A percentile compares a stretch with the other conserved stretches of the same genome.
Conservation (phyloP, 2,329 filamentous ascomycete genomes). For the Ascosphaera aggregata region DNA sequence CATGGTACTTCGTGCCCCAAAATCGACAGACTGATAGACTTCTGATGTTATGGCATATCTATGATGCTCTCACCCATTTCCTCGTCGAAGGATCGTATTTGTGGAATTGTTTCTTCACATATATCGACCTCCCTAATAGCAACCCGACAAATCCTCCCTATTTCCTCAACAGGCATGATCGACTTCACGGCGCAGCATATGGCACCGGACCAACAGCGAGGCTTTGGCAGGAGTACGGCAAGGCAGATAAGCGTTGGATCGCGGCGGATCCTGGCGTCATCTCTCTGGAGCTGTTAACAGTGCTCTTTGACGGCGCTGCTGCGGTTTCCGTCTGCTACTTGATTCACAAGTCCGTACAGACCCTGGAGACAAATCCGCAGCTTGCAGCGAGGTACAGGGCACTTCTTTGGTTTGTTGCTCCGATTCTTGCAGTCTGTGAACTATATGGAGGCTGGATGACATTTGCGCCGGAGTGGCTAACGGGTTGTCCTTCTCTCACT, state of each 20-base stretch:
- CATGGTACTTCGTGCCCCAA: slow-evolving; percentile 27
- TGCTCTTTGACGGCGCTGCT: slow-evolving; percentile 33
- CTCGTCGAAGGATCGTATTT: slow-evolving; percentile 78
- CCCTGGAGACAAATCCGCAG: slow-evolving; percentile 4
- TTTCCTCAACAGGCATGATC: slow-evolving; percentile 29
- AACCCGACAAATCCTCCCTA: slow-evolving; percentile 13
- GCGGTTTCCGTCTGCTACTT: slow-evolving; percentile 33
- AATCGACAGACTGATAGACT: slow-evolving; percentile 36
- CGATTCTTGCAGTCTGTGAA: slow-evolving; percentile 36
- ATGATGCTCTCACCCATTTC: slow-evolving; percentile 80
- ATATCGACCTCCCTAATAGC: slow-evolving; percentile 19
- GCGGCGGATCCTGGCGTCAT: slow-evolving; percentile 34
- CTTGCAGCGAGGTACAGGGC: slow-evolving; percentile 13
- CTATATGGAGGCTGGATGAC: slow-evolving; percentile 42
- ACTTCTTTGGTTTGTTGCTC: slow-evolving; percentile 31
- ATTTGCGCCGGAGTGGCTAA: slow-evolving; percentile 41
- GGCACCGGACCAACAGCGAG: slow-evolving; percentile 28
- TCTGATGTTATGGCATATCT: slow-evolving; percentile 86
- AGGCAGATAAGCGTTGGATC: slow-evolving; percentile 38
- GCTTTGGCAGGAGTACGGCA: slow-evolving; percentile 43
- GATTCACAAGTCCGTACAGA: slow-evolving; percentile 15
- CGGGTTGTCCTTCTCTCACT: slow-evolving; percentile 31
- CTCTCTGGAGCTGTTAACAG: slow-evolving; percentile 36
- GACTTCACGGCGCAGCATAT: slow-evolving; percentile 36
- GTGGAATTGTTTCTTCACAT: slow-evolving; percentile 78